Base-by-base conservation (phyloP, 2,329 filamentous ascomycete species). In the Beauveria australis region DNA sequence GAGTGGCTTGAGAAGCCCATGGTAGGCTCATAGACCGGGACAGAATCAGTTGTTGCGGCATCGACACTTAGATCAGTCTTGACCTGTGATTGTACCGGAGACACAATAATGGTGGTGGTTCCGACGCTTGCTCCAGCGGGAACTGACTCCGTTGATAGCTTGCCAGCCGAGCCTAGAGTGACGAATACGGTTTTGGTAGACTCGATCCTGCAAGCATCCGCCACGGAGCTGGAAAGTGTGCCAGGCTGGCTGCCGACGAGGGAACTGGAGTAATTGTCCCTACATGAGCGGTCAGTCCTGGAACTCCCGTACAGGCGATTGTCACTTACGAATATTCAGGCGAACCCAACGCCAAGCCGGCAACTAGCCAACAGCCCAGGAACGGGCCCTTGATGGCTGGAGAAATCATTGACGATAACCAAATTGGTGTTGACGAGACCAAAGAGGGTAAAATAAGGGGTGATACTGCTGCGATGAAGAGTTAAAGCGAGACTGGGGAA, bases 111-210 rank as follows among this genome's bases (percentile, higher is more conserved):
- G 58, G 71, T 73, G 18, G 70, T 72, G 67, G 62, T 72, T 61
- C 62, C 70, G 60, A 56, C 65, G 48, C 16, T 68, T 70, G 52
- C 33, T 43, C 33, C 52, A 24, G n/a, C 24, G 4, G 52, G 26
- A 33, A 37, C 16, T 6, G 26, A 48, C 2, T 19, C 33, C 19
- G 53, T 33, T 8, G 53, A 65, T 26, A 54, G 59, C 52, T 64
- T 64, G 53, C 67, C 67, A 61, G 70, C 68, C 16, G 75, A 73
- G 57, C 71, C 72, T 54, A 81, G 70, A 40, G 80, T 81, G 64
- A 82, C 69, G 65, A 80, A 78, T 63, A 81, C 73, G 44, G 79
- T 81, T 41, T 72, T 74, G 41, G 75, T 75, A 8, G 68, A 68
- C 61, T 72, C 43, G 19, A 19, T 44, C n/a, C 41, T 48, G 52